phyloP scores from a whole-genome alignment of 2,329 filamentous ascomycete genomes.

The Cucurbitaria berberidis region DNA sequence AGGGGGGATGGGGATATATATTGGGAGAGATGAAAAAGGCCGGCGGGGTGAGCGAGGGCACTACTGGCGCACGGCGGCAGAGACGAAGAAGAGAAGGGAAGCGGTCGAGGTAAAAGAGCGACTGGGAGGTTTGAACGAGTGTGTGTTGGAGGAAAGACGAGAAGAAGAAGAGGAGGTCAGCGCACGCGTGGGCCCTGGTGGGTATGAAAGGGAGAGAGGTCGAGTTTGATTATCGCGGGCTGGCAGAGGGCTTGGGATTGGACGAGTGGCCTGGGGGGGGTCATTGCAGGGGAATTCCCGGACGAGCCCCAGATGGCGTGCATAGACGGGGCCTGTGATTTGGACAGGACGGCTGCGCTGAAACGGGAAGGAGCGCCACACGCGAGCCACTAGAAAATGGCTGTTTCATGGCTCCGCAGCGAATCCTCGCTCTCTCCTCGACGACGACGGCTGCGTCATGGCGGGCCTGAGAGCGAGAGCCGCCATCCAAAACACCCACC shows the following conservation, averaged over 20 bases:
- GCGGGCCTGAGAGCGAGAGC: no score
- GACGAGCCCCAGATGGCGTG: conserved; percentile 13
- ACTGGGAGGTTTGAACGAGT: conserved; percentile 39
- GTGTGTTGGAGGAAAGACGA: conserved; percentile 23
- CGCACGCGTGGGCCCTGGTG: conserved; percentile 22
- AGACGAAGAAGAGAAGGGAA: conserved; percentile 32
- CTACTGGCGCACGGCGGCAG: conserved; percentile 15
- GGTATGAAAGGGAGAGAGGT: conserved; percentile 27
- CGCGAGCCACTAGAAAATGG: conserved; percentile 15
- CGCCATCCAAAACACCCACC: no score
- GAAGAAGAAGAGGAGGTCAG: conserved; percentile 14
- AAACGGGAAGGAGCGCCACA: conserved; percentile 26
- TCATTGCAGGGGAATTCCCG: conserved; percentile 4
- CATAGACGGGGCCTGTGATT: conserved; percentile 16
- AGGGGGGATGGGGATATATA: no score
- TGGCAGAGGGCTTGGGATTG: conserved; percentile 18
- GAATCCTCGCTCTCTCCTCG: conserved; percentile 8
- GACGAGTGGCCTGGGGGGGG: conserved; percentile 19
- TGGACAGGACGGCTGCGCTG: conserved; percentile 20
- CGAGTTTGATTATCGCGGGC: conserved; percentile 33
- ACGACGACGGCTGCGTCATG: conserved; percentile 20
- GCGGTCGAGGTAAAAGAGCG: conserved; percentile 34
- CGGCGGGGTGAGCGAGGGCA: conserved; percentile 30
- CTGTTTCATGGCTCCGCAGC: conserved; percentile 34
- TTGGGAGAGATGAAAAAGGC: conserved; percentile 37